Evolutionary conservation across 108 stramenopile species (phyloP), one percentile per base, ranked within the genome.

Genomic region (Cyclotella cryptica): DNA sequence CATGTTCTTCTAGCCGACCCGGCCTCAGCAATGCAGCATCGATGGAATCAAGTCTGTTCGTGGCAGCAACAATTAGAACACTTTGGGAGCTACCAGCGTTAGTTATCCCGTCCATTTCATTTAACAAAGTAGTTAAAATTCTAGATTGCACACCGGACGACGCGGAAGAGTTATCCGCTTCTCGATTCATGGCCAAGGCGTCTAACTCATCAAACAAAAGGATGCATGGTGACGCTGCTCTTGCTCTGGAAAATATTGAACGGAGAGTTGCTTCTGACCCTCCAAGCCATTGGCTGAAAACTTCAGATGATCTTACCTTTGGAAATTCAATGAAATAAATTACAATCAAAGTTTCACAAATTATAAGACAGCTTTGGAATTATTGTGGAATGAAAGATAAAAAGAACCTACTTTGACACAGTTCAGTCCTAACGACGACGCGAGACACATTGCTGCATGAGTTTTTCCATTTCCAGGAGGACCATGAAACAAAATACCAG

Each of bases 201-300:
- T 99, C 98, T n/a, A 99, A 89, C 75, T 99, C 99, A 82, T 99
- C 99, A 55, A 99, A 94, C 78, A 98, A 98, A 28, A 96, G 77
- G 46, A 98, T 90, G 71, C 98, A 98, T 8, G 99, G 99, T 15
- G 96, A 78, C n/a, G 91, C 91, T 47, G 90, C 66, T 57, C 94
- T 75, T 13, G 97, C 97, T 66, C 89, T 69, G 13, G 84, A 72
- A 76, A 96, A 95, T 19, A 98, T 82, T 43, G 96, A 93, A 19
- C 98, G 91, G 14, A 99, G 85, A 1, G 89, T 78, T 52, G 95
- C 91, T 76, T 99, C 98, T 1, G 97, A 97, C 58, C 97, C 98
- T 42, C 99, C 99, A 12, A 99, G 90, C 89, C 96, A 98, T 63
- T 96, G 96, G 74, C 97, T 95, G 68, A 99, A 87, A 0, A 99